Percentiles rank a stretch among this genome's conserved stretches.
These are phyloP conservation scores for Polyplosphaeria fusca DNA, from an alignment of 495 filamentous ascomycete species.

Conservation along the genomic window DNA sequence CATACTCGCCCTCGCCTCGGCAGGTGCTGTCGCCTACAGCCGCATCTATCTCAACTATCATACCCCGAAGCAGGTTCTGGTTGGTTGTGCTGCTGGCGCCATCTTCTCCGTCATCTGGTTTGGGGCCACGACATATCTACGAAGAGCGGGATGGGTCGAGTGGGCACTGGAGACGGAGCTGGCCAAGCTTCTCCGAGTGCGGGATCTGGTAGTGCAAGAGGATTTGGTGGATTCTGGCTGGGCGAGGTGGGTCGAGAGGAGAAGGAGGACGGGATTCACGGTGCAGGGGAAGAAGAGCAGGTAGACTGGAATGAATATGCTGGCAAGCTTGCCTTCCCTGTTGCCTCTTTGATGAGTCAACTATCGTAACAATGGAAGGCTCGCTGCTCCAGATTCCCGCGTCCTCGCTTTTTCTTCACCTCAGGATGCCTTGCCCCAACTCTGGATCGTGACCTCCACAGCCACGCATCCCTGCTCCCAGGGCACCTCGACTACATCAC, in stretches of 20 bases:
- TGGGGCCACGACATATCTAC: constrained; percentile 57
- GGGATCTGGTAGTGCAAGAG: constrained; percentile 86
- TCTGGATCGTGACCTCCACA: too few relatives aligned
- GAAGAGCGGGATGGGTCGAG: constrained; percentile 62
- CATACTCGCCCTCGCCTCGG: constrained; percentile 54
- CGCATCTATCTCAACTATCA: constrained; percentile 93
- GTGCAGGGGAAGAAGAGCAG: background rate
- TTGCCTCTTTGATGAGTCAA: too few relatives aligned
- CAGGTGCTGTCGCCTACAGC: constrained; percentile 70
- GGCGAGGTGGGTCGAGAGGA: constrained; percentile 78
- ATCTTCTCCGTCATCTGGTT: constrained; percentile 80
- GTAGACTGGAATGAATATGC: too few relatives aligned
- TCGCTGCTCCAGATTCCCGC: too few relatives aligned
- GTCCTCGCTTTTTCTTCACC: too few relatives aligned
- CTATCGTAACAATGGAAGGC: too few relatives aligned
- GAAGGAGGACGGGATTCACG: constrained; percentile 16
- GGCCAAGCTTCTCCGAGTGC: constrained; percentile 62
- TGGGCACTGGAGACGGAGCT: constrained; percentile 67
- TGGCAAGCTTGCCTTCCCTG: too few relatives aligned
- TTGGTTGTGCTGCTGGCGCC: constrained; percentile 68
- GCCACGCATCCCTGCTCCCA: too few relatives aligned
- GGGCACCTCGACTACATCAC: too few relatives aligned
- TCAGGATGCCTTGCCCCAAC: too few relatives aligned
- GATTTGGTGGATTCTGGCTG: constrained; percentile 89
- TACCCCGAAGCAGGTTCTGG: constrained; percentile 80